Percentiles rank a stretch among this genome's conserved stretches.
Conservation (phyloP, 192 early-diverging fungal species). For the Funneliformis geosporum region DNA sequence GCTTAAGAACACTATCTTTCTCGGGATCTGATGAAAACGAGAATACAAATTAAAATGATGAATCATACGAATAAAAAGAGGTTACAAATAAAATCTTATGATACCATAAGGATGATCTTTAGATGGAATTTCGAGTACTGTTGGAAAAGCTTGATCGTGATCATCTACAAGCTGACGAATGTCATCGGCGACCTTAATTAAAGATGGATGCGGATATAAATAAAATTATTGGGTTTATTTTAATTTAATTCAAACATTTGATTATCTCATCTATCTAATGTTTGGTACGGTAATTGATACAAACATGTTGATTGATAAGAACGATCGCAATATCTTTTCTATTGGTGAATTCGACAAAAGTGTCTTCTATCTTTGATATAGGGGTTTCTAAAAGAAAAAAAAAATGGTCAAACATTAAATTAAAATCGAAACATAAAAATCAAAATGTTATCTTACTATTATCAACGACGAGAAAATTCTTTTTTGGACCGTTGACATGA, state of each 20-base stretch:
- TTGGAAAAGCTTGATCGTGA: slow-evolving; percentile 91
- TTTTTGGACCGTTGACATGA: slow-evolving; percentile 90
- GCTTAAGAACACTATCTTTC: slow-evolving; percentile 84
- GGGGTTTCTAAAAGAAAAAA: slow-evolving; percentile 64
- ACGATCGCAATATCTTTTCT: slow-evolving; percentile 98
- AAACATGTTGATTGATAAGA: slow-evolving; percentile 94
- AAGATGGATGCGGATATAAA: background rate
- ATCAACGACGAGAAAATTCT: slow-evolving; percentile 97
- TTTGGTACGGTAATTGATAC: background rate
- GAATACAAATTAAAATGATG: background rate
- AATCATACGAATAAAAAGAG: background rate
- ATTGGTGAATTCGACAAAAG: slow-evolving; percentile 86
- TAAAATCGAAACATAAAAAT: background rate
- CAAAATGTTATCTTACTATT: slow-evolving; percentile 64
- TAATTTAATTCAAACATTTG: background rate
- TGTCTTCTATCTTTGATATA: slow-evolving; percentile 67
- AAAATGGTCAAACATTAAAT: background rate
- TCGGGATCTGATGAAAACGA: slow-evolving; percentile 53
- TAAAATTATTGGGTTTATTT: slow-evolving; percentile 27
- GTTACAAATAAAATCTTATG: background rate
- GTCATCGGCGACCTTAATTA: slow-evolving; percentile 83
- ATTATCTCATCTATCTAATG: background rate
- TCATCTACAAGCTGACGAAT: slow-evolving; percentile 90
- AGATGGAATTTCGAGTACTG: slow-evolving; percentile 97
- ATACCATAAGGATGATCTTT: slow-evolving; percentile 98